phyloP scores from a whole-genome alignment of 192 early-diverging fungal species.

The Umbelopsis sp. region DNA sequence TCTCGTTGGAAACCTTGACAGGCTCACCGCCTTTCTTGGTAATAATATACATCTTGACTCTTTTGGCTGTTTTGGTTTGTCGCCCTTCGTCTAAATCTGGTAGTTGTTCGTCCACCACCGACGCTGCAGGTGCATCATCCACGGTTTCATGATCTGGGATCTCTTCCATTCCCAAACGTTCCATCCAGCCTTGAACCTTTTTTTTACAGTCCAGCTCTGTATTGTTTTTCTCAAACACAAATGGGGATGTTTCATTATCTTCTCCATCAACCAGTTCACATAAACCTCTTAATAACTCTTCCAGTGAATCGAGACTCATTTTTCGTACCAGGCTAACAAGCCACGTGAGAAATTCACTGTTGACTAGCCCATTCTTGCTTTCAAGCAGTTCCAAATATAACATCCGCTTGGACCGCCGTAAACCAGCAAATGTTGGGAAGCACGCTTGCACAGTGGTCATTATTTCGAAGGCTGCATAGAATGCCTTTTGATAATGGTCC shows the following conservation, averaged over 20 bases:
- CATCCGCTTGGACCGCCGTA: constrained; percentile 61
- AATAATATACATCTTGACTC: constrained; percentile 43
- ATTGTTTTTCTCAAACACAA: neutral
- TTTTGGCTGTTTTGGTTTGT: constrained; percentile 47
- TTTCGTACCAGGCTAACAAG: constrained; percentile 45
- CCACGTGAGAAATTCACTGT: constrained; percentile 38
- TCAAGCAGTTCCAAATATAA: constrained; percentile 69
- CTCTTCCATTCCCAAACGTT: neutral
- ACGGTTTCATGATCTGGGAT: neutral
- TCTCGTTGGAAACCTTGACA: constrained; percentile 39
- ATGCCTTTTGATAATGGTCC: constrained; percentile 58
- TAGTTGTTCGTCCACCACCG: constrained; percentile 12
- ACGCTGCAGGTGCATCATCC: neutral
- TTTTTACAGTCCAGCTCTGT: constrained; percentile 8
- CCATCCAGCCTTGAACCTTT: constrained; percentile 6
- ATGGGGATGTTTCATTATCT: neutral
- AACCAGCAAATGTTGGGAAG: constrained; percentile 43
- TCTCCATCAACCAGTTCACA: neutral
- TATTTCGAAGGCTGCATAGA: constrained; percentile 62
- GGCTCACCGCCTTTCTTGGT: constrained; percentile 43
- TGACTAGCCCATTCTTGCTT: constrained; percentile 34
- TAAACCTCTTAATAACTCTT: constrained; percentile 11
- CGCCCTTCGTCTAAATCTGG: constrained; percentile 35
- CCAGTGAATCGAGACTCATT: constrained; percentile 25
- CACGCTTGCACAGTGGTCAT: constrained; percentile 60